These are phyloP conservation scores for Myxozyma nipponensis DNA, from an alignment of 805 yeast species.

Conservation along the genomic window DNA sequence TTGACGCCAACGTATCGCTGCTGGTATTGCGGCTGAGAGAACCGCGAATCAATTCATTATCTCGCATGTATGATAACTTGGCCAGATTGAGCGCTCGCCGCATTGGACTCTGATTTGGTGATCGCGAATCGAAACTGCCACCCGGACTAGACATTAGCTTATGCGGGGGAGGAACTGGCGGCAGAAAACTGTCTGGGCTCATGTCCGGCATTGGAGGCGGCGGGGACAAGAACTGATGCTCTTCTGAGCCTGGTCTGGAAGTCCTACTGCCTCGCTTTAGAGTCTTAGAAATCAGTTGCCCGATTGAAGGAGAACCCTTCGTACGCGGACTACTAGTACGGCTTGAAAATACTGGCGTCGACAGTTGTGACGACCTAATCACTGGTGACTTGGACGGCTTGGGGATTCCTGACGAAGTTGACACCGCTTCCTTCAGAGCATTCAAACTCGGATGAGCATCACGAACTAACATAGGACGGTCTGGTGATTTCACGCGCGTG, in stretches of 20 bases:
- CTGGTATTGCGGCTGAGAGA: background rate
- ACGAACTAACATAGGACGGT: background rate
- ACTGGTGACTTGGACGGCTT: background rate
- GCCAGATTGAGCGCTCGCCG: background rate
- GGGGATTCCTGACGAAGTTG: slow-evolving; percentile 2
- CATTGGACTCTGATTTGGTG: background rate
- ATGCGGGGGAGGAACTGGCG: slow-evolving; percentile 14
- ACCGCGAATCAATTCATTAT: background rate
- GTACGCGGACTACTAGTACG: background rate
- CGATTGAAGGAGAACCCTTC: slow-evolving; percentile 1
- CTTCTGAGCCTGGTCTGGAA: background rate
- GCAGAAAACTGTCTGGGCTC: background rate
- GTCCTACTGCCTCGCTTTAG: slow-evolving; percentile 5
- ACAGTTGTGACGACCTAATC: background rate
- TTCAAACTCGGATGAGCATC: background rate
- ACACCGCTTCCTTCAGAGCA: background rate
- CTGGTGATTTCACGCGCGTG: no score
- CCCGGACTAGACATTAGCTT: background rate
- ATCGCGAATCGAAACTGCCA: background rate
- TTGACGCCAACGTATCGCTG: background rate
- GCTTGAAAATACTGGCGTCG: background rate
- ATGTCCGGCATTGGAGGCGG: slow-evolving; percentile 6
- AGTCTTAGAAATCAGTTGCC: slow-evolving; percentile 4
- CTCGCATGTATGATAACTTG: background rate
- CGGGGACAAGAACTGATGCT: slow-evolving; percentile 3